A percentile compares a stretch with the other conserved stretches of the same genome.
phyloP scores from a whole-genome alignment of 2,329 filamentous ascomycete genomes.

The Colletotrichum higginsianum region DNA sequence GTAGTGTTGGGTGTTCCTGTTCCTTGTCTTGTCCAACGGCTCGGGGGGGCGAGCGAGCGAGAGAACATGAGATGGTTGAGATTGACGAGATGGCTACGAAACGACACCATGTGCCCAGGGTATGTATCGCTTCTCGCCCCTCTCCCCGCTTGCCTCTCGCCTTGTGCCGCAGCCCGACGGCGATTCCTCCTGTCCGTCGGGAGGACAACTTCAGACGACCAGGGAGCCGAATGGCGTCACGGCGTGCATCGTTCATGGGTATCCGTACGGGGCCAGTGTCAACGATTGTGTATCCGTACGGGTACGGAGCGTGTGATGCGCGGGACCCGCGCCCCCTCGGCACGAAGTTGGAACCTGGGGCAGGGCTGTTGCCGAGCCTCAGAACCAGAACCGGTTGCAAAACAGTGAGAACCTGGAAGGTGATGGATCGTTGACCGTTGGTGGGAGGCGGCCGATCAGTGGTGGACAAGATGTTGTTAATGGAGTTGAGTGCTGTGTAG shows the following conservation, averaged over 20 bases:
- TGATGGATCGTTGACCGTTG: no score
- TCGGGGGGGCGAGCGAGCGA: not conserved
- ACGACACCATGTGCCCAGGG: not conserved
- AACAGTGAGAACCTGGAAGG: no score
- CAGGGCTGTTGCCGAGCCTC: no score
- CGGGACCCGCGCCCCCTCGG: no score
- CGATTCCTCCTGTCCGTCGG: not conserved
- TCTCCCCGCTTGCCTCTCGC: not conserved
- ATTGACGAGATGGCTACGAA: constrained; percentile 20
- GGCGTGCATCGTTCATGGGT: not conserved
- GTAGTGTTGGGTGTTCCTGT: not conserved
- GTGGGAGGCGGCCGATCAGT: no score
- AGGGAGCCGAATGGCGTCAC: constrained; percentile 1
- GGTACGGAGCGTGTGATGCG: not conserved
- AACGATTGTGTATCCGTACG: not conserved
- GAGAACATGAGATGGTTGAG: not conserved
- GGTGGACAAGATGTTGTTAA: no score
- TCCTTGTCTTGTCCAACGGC: not conserved
- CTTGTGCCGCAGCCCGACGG: not conserved
- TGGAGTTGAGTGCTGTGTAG: no score
- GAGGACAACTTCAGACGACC: constrained; percentile 6
- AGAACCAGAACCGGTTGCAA: no score
- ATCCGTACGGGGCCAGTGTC: not conserved
- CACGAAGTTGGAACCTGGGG: no score
- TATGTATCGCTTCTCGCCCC: not conserved